These are phyloP conservation scores for Ophiostoma novo-ulmi DNA, from an alignment of 2,329 filamentous ascomycete genomes.

Conservation along the genomic window DNA sequence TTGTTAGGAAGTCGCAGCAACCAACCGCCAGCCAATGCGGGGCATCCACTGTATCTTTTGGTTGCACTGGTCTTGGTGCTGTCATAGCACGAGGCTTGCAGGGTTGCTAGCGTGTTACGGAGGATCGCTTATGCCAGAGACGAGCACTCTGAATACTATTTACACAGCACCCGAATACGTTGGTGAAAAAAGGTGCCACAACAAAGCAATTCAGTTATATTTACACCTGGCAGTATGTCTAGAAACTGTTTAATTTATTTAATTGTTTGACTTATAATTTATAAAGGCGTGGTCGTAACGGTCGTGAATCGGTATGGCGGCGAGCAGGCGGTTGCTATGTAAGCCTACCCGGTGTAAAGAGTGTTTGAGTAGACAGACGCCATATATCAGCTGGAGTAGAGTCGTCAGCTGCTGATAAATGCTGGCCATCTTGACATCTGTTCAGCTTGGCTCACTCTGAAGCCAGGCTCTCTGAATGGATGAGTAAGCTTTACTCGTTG, in stretches of 20 bases:
- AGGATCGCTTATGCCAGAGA: no score
- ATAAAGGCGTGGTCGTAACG: not conserved
- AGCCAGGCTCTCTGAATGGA: not conserved
- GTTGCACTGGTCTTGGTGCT: not conserved
- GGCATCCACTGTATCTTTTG: not conserved
- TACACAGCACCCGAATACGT: not conserved
- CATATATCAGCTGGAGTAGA: not conserved
- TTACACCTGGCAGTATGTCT: no score
- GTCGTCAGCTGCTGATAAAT: not conserved
- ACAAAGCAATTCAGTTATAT: not conserved
- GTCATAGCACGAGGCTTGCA: slow-evolving; percentile 6
- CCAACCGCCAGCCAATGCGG: not conserved
- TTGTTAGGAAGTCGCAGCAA: slow-evolving; percentile 10
- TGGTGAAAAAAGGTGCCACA: not conserved
- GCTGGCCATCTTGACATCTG: not conserved
- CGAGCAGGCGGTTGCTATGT: not conserved
- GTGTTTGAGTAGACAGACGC: not conserved
- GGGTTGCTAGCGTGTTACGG: slow-evolving; percentile 4
- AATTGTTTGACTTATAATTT: not conserved
- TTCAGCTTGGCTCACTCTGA: not conserved
- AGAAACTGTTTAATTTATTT: not conserved
- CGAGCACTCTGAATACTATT: not conserved
- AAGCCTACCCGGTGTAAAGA: not conserved
- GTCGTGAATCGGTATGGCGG: not conserved
- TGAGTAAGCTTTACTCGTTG: not conserved